Percentiles rank a stretch among this genome's conserved stretches.
These are phyloP conservation scores for Simplicillium aogashimaense DNA, from an alignment of 2,329 filamentous ascomycete genomes.

Conservation along the genomic window DNA sequence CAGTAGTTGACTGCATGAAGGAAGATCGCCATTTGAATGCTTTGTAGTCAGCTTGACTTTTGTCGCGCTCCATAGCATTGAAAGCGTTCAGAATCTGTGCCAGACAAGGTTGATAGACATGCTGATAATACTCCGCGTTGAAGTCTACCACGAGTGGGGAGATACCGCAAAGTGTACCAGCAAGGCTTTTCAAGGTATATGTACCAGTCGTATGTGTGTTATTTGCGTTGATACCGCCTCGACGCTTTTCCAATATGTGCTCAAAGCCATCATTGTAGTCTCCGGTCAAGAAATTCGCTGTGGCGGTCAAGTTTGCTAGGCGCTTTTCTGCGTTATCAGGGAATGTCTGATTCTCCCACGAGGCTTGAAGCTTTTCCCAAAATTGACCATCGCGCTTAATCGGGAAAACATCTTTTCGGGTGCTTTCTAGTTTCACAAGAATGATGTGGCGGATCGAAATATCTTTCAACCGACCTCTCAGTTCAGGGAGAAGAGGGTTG, in stretches of 20 bases:
- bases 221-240: constrained; percentile 29
- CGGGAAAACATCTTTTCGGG: constrained; percentile 33
- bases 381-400: constrained; percentile 29
- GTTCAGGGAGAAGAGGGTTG: constrained; percentile 16
- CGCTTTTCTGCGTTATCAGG: constrained; percentile 19
- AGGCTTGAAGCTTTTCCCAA: constrained; percentile 21
- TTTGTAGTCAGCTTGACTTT: constrained; percentile 11
- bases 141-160: constrained; percentile 29
- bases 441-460: constrained; percentile 32
- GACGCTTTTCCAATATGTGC: constrained; percentile 10
- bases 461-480: constrained; percentile 14
- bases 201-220: constrained; percentile 30
- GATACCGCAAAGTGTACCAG: constrained; percentile 30
- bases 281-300: constrained; percentile 22
- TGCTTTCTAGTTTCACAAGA: constrained; percentile 33
- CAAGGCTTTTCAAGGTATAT: constrained; percentile 32
- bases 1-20: constrained; percentile 22
- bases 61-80: constrained; percentile 13
- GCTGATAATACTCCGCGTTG: constrained; percentile 28
- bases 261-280: constrained; percentile 24
- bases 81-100: constrained; percentile 26
- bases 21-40: constrained; percentile 19
- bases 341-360: constrained; percentile 19
- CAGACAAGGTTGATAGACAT: constrained; percentile 34
- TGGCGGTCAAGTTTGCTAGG: constrained; percentile 18